phyloP scores from a whole-genome alignment of 1,284 basidiomycete species.

The Rhodotorula sp. region DNA sequence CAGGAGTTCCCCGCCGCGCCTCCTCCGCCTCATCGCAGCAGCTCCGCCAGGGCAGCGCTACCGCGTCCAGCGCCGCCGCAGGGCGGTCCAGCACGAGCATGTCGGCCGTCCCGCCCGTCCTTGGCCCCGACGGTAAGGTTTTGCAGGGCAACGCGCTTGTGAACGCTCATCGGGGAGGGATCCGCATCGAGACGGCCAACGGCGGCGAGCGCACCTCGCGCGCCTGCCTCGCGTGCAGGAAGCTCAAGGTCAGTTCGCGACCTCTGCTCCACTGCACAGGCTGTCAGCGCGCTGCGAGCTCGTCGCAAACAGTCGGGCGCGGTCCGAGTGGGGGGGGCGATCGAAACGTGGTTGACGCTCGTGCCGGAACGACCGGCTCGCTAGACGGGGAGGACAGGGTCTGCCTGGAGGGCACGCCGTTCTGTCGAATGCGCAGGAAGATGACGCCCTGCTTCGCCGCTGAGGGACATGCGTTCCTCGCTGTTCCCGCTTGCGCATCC shows the following conservation, averaged over 20 bases:
- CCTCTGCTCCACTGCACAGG: neutral
- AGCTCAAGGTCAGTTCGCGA: slow-evolving; percentile 27
- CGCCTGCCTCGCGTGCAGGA: slow-evolving; percentile 36
- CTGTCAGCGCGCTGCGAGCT: neutral
- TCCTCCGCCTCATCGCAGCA: neutral
- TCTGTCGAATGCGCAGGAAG: too few relatives aligned
- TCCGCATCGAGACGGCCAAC: slow-evolving; percentile 24
- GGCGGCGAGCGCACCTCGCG: slow-evolving; percentile 24
- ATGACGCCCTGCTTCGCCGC: too few relatives aligned
- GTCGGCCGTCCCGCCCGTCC: neutral
- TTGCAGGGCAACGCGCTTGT: slow-evolving; percentile 17
- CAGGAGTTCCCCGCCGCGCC: neutral
- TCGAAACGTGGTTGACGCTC: neutral
- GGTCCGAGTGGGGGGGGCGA: too few relatives aligned
- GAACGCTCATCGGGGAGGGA: slow-evolving; percentile 21
- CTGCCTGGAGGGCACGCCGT: too few relatives aligned
- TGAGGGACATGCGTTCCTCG: too few relatives aligned
- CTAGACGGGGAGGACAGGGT: too few relatives aligned
- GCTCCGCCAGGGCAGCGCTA: neutral
- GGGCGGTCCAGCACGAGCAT: neutral
- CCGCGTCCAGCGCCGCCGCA: neutral
- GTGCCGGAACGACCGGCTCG: too few relatives aligned
- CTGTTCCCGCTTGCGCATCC: too few relatives aligned
- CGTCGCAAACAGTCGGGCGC: too few relatives aligned
- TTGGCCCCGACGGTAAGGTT: slow-evolving; percentile 20